Evolutionary conservation across 768 basidiomycete genomes (phyloP).

Genomic region (Russula sp.): DNA sequence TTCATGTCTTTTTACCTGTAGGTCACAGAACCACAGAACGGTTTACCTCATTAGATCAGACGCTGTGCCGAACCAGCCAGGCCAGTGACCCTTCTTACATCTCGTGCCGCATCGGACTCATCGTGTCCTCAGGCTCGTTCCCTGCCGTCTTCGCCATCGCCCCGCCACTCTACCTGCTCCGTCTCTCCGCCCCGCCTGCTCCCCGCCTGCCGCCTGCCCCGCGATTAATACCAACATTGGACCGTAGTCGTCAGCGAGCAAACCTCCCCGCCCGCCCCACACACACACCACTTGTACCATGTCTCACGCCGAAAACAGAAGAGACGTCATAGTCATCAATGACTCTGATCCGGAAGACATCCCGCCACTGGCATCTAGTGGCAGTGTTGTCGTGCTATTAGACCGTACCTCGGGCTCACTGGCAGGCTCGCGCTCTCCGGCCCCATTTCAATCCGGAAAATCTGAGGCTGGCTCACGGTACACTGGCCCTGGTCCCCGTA

Average conservation of each 20-base stretch:
- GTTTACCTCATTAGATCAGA: too few species aligned
- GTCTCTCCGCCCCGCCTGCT: neutral
- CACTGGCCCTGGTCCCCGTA: too few species aligned
- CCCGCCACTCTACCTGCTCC: too few species aligned
- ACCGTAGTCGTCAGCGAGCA: neutral
- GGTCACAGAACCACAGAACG: too few species aligned
- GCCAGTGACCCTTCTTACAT: too few species aligned
- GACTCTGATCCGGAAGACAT: slow-evolving; percentile 7
- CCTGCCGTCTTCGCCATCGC: too few species aligned
- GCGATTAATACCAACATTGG: neutral
- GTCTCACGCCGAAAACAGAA: neutral
- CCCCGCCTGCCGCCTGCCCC: too few species aligned
- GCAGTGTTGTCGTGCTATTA: neutral
- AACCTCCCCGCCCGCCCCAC: neutral
- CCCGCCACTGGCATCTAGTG: neutral
- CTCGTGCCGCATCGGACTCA: too few species aligned
- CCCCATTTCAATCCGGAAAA: neutral
- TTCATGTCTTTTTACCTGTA: too few species aligned
- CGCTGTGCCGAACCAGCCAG: too few species aligned
- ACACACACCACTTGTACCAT: neutral
- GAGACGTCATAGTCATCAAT: neutral
- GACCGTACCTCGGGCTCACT: neutral
- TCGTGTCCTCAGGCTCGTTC: too few species aligned
- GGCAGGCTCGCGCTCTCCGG: neutral
- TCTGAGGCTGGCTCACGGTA: neutral